These are phyloP conservation scores for Cylindrotheca fusiformis DNA, from an alignment of 108 stramenopile species.

Conservation along the genomic window DNA sequence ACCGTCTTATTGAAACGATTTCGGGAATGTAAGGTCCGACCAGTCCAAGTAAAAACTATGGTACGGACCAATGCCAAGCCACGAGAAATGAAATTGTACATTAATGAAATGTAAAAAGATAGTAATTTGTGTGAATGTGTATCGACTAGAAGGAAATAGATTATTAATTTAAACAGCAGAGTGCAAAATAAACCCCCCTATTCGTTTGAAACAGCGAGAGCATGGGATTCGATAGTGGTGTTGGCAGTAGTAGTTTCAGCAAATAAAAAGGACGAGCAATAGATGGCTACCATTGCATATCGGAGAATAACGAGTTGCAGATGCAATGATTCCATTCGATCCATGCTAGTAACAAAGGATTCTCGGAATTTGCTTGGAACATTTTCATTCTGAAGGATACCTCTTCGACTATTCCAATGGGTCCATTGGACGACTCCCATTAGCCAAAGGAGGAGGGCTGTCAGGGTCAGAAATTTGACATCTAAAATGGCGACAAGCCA, in stretches of 20 bases:
- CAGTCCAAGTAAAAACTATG: slow-evolving; percentile 9
- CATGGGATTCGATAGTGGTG: no score
- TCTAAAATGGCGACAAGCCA: neutral
- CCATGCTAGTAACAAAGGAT: neutral
- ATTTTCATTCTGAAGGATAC: neutral
- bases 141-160: no score
- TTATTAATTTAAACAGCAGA: no score
- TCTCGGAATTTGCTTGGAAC: neutral
- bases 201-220: no score
- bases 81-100: neutral
- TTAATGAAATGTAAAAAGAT: neutral
- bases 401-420: neutral
- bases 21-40: slow-evolving; percentile 21
- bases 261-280: neutral
- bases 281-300: neutral
- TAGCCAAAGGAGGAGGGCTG: neutral
- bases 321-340: neutral
- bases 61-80: neutral
- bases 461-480: neutral
- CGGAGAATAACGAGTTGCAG: neutral
- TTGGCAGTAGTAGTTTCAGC: no score
- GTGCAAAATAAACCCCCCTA: no score
- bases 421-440: neutral
- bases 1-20: slow-evolving; percentile 26
- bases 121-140: no score